Base-by-base conservation (phyloP, 129 eudicot species). In the Flaveria robusta region DNA sequence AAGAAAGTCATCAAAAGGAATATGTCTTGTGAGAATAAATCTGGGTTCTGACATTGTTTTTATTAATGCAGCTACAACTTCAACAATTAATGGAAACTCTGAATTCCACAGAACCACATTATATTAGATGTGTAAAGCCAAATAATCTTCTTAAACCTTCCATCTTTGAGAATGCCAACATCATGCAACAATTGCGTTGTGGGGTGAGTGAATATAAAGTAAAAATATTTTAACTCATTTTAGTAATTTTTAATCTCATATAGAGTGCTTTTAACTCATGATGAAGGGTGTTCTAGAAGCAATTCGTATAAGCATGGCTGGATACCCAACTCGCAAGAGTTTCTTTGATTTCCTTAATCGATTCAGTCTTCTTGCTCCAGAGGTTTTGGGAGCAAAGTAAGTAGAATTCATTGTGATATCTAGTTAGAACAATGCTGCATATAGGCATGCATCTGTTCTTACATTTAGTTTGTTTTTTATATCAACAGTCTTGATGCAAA, bases 51-150 rank as follows among this genome's bases (percentile, higher is more conserved):
- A 74, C 74, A 29, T 47, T 52, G 83, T 45, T 69, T 31, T 73
- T 66, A 66, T 75, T 62, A 66, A 77, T 84, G 85, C 88, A 94
- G 99, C 78, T 94, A 70, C 99, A 94, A 91, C 93, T 94, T 71
- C 91, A 86, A 83, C 84, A 79, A 67, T 83, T 94, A 81, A 94
- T 94, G 99, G 99, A 94, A 50, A 94, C 99, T 49, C 91, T 94
- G 31, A 94, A 87, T 79, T 91, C 99, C 46, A 94, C 99, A 81
- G 90, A 94, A 79, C 99, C 99, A 37, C 99, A 94, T 79, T 94
- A 94, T 76, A 87, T 94, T 80, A 89, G 99, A 91, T 94, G 99
- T 34, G 97, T 94, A 88, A 94, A 94, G 88, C 99, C 99, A 60
- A 94, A 94, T 72, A 94, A 94, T 87, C 86, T 78, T 56, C 97